Evolutionary conservation across 2,329 filamentous ascomycete species (phyloP), one percentile per base, ranked within the genome.

Genomic region (Sporothrix phasma): DNA sequence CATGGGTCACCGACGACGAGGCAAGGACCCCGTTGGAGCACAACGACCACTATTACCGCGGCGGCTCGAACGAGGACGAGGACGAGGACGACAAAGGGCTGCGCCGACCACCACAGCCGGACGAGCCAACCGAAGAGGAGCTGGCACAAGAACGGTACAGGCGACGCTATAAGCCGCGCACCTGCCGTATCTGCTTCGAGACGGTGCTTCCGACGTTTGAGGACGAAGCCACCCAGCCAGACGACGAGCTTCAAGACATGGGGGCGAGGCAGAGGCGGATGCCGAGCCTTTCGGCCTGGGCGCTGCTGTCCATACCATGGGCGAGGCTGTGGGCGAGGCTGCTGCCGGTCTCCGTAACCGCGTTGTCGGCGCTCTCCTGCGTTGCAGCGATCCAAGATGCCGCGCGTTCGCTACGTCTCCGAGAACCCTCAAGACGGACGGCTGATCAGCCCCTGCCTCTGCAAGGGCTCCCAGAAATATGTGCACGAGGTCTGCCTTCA

Each of bases 401-500:
- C 72, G 8, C 70, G 70, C 37, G 71, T 74, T 7, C 74, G 74
- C 22, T 96, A 96, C 71, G 81, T 87, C 61, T 92, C 90, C 26
- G 84, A 89, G 66, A 89, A 90, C 68, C 81, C 85, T 6, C 81
- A 87, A 68, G 82, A 88, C 34, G 90, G 90, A 45, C 87, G 91
- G 60, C 79, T 99, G 31, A 83, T 97, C 70, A 88, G 89, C 62
- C 94, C 94, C 41, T 99, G 94, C 80, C 86, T 88, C 76, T 99
- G 94, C 81, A 95, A 90, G 77, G 94, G 94, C 61, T 90, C 89
- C 45, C 90, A 93, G 70, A 90, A 90, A 77, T 97, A 96, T 75
- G 92, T 97, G 26, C 94, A 99, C 74, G 91, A 97, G 75, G 88
- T 86, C 34, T 99, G 94, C 72, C 80, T 99, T 58, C 85, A 89